Evolutionary conservation across 2,329 filamentous ascomycete species (phyloP), one percentile per base, ranked within the genome.

Genomic region (Cercospora citrullina): DNA sequence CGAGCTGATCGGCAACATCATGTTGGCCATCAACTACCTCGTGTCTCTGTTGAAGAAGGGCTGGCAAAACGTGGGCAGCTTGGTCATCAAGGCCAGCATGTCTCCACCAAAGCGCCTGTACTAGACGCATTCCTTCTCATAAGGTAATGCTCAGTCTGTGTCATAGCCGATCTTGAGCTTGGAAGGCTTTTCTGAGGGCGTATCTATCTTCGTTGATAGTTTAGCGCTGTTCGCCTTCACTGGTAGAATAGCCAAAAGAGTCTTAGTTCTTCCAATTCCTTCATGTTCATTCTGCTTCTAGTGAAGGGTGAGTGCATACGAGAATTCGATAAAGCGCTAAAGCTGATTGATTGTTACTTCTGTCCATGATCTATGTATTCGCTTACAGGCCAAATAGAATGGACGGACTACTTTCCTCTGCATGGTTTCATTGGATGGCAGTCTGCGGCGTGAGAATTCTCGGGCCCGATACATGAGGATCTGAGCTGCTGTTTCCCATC

Each of bases 31-130:
- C 91, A 99, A 99, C 92, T 99, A 99, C 90, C 90, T 99, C 75
- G 94, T 99, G 83, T 97, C 93, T 74, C 89, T 99, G 78, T 88
- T 99, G 83, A 99, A 99, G 93, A 99, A 99, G 92, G 95, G 95
- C 83, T 99, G 95, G 95, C 95, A 99, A 89, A 99, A 99, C 90
- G 95, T 99, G 80, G 95, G 95, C 83, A 95, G 91, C 89, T 89
- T 99, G 87, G 97, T 94, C 83, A 95, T 99, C 89, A 99, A 99
- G 92, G 95, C 95, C 86, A 92, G 92, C 87, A 99, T 99, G 95
- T 97, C 93, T 84, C 95, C 95, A 77, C 95, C 95, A 78, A 95
- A 93, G 89, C 93, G 95, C 82, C 86, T 99, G 78, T 99, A 97
- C 90, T 99, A 98, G 83, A 77, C 71, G 72, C 65, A 60, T 67